A percentile compares a stretch with the other conserved stretches of the same genome.
Evolutionary conservation across 805 yeast genomes (phyloP).

Genomic region (Saturnispora mendoncae): DNA sequence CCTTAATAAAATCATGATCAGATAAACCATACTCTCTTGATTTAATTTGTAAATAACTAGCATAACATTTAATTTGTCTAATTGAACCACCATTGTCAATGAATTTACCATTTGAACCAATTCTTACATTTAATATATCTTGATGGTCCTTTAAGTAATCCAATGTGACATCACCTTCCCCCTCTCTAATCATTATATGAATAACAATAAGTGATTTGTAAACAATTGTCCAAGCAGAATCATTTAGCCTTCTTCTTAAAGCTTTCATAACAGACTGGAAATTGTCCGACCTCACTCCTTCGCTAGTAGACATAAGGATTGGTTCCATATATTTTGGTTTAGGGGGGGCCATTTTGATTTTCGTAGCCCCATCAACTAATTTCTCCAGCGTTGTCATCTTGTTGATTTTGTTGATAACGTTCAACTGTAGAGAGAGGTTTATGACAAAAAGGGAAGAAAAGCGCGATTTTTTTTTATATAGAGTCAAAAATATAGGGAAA

Average conservation of each 20-base stretch:
- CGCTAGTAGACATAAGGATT: conserved; percentile 60
- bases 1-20: conserved; percentile 70
- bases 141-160: conserved; percentile 54
- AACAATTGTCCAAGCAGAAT: conserved; percentile 85
- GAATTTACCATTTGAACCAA: conserved; percentile 22
- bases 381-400: conserved; percentile 60
- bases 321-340: conserved; percentile 95
- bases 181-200: conserved; percentile 90
- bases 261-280: conserved; percentile 63
- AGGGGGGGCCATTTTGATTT: conserved; percentile 87
- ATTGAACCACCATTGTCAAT: conserved; percentile 40
- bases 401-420: too few relatives aligned
- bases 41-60: conserved; percentile 59
- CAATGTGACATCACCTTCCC: conserved; percentile 69
- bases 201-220: conserved; percentile 77
- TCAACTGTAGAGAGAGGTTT: too few relatives aligned
- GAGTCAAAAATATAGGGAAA: too few relatives aligned
- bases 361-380: conserved; percentile 71
- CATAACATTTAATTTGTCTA: conserved; percentile 53
- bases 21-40: conserved; percentile 61
- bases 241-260: conserved; percentile 53
- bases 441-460: too few relatives aligned
- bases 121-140: conserved; percentile 45
- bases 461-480: too few relatives aligned
- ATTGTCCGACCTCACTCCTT: conserved; percentile 40